Evolutionary conservation across 257 asterid species (phyloP).

Genomic region (Salvia hispanica): DNA sequence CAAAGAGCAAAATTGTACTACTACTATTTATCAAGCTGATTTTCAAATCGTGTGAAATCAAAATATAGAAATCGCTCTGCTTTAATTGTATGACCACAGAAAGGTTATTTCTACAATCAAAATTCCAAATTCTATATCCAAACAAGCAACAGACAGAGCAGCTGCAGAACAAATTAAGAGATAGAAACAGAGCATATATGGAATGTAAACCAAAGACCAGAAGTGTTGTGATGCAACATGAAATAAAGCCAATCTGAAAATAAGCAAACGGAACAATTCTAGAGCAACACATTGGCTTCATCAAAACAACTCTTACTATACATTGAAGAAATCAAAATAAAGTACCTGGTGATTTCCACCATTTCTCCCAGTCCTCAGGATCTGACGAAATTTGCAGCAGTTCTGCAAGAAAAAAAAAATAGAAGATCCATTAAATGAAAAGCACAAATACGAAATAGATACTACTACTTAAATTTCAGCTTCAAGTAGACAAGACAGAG

Average conservation of each 20-base stretch:
- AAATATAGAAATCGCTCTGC: background rate
- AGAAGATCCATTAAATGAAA: constrained; percentile 23
- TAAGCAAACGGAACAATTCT: constrained; percentile 3
- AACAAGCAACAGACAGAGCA: background rate
- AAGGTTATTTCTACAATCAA: background rate
- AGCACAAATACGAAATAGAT: background rate
- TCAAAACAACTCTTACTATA: constrained; percentile 10
- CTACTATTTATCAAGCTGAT: background rate
- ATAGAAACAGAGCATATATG: constrained; percentile 4
- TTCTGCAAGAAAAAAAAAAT: constrained; percentile 53
- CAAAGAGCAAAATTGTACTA: background rate
- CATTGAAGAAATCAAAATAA: constrained; percentile 2
- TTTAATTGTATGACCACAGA: background rate
- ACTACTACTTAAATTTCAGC: constrained; percentile 1
- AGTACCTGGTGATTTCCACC: constrained; percentile 67
- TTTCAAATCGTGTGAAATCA: constrained; percentile 7
- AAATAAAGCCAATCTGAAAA: background rate
- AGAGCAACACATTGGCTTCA: constrained; percentile 20
- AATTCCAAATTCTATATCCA: background rate
- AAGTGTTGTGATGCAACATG: constrained; percentile 8
- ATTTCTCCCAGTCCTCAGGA: constrained; percentile 66
- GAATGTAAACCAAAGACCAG: constrained; percentile 13
- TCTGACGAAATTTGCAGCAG: constrained; percentile 64
- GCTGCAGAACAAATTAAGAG: no score
- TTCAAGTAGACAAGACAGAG: constrained; percentile 11